These are phyloP conservation scores for Grifola frondosa DNA, from an alignment of 1,284 basidiomycete species.

Conservation along the genomic window DNA sequence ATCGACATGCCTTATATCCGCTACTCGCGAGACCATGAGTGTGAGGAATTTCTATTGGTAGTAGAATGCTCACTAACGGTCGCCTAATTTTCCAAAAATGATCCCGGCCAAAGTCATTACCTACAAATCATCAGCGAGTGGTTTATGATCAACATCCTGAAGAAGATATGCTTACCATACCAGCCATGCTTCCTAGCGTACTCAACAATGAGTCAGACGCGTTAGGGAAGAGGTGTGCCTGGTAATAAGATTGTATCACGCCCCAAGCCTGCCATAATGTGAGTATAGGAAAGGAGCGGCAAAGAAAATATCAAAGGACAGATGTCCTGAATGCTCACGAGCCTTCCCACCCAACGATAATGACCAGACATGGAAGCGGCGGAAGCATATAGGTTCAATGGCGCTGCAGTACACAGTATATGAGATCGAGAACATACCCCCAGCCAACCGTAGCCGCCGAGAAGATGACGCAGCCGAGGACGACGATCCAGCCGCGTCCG, in stretches of 20 bases:
- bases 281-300: conserved; percentile 12
- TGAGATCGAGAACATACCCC: conserved; percentile 19
- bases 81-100: conserved; percentile 27
- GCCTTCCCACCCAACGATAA: conserved; percentile 8
- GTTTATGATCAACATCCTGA: neutral
- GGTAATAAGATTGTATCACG: conserved; percentile 27
- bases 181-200: conserved; percentile 23
- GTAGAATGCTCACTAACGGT: conserved; percentile 23
- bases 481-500: conserved; percentile 21
- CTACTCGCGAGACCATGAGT: conserved; percentile 8
- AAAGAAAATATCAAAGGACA: conserved; percentile 12
- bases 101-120: conserved; percentile 25
- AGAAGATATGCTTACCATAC: conserved; percentile 16
- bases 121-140: conserved; percentile 9
- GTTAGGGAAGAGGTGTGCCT: conserved; percentile 20
- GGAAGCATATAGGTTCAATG: neutral
- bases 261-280: conserved; percentile 26
- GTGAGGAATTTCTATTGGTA: neutral
- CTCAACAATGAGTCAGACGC: conserved; percentile 22
- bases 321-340: conserved; percentile 21
- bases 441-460: conserved; percentile 19
- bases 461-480: conserved; percentile 22
- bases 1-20: conserved; percentile 17
- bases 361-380: neutral
- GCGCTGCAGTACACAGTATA: conserved; percentile 1